Evolutionary conservation across 495 filamentous ascomycete species (phyloP).

Genomic region (Hamigera avellanea): DNA sequence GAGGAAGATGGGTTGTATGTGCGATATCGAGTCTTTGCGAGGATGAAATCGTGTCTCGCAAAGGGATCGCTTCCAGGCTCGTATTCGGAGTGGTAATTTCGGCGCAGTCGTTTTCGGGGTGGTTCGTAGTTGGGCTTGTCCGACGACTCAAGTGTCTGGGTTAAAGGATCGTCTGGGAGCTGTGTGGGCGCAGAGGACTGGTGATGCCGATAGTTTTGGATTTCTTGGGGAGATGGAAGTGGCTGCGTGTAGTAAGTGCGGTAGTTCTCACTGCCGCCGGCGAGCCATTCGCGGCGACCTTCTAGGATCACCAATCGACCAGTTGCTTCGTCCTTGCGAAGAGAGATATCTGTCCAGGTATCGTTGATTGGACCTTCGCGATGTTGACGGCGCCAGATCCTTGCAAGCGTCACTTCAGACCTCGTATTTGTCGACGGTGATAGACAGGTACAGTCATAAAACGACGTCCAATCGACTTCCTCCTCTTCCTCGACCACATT

Average conservation of each 20-base stretch:
- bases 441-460: slow-evolving; percentile 57
- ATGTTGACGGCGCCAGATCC: slow-evolving; percentile 57
- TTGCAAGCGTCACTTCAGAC: slow-evolving; percentile 17
- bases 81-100: slow-evolving; percentile 36
- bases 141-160: slow-evolving; percentile 15
- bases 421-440: slow-evolving; percentile 24
- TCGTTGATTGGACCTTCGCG: slow-evolving; percentile 68
- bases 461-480: slow-evolving; percentile 57
- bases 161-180: slow-evolving; percentile 20
- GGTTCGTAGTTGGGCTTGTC: slow-evolving; percentile 27
- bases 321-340: slow-evolving; percentile 52
- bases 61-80: slow-evolving; percentile 27
- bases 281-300: slow-evolving; percentile 58
- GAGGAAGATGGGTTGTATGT: slow-evolving; percentile 45
- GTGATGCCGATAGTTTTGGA: slow-evolving; percentile 3
- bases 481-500: slow-evolving; percentile 53
- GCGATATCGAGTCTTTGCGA: slow-evolving; percentile 47
- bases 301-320: slow-evolving; percentile 53
- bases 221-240: slow-evolving; percentile 35
- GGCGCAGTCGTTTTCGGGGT: slow-evolving; percentile 27
- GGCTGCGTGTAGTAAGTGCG: slow-evolving; percentile 59
- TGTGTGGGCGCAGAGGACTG: slow-evolving; percentile 2
- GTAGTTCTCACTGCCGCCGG: slow-evolving; percentile 44
- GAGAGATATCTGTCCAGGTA: slow-evolving; percentile 56
- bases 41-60: slow-evolving; percentile 35